Evolutionary conservation across 495 filamentous ascomycete genomes (phyloP).

Genomic region (Lentithecium fluviatile): DNA sequence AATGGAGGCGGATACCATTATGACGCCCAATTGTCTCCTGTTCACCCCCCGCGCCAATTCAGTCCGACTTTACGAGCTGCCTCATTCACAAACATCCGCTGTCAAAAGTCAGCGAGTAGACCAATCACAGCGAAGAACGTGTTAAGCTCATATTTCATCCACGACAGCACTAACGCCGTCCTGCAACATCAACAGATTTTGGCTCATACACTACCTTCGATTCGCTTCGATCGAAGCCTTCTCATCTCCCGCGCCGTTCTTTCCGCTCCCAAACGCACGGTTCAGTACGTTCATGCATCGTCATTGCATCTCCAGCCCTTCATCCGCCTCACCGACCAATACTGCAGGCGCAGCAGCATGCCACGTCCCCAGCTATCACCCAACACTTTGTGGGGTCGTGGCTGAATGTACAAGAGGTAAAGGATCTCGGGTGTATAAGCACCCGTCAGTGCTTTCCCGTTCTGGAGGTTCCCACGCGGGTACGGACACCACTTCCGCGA

Average conservation of each 20-base stretch:
- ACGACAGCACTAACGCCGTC: conserved; percentile 14
- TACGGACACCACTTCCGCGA: conserved; percentile 22
- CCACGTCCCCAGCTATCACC: background rate
- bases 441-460: background rate
- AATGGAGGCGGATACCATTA: too few species aligned
- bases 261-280: background rate
- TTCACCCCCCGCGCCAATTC: too few species aligned
- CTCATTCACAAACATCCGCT: conserved; percentile 8
- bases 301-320: background rate
- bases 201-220: conserved; percentile 9
- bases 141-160: conserved; percentile 15
- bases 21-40: too few species aligned
- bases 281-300: background rate
- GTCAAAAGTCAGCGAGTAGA: background rate
- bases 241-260: background rate
- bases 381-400: background rate
- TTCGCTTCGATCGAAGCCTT: background rate
- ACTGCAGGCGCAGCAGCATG: background rate
- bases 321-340: background rate
- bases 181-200: conserved; percentile 10
- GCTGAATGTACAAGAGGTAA: background rate
- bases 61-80: background rate
- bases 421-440: background rate
- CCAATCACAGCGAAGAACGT: conserved; percentile 32
- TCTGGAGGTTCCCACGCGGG: background rate